Conservation (phyloP, 2,329 filamentous ascomycete species). For the Hypoxylon sp. region DNA sequence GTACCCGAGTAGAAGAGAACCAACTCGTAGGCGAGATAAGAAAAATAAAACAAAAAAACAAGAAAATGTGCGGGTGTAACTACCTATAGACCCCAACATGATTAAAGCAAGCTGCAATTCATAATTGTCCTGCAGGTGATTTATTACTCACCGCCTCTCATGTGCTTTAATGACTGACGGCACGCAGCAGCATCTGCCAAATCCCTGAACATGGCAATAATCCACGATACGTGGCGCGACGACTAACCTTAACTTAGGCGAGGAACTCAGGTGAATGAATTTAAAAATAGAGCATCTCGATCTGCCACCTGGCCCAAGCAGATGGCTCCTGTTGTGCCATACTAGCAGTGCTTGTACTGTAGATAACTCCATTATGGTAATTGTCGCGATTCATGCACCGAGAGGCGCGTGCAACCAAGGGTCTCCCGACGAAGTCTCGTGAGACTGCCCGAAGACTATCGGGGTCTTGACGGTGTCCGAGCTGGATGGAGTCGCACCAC, state of each 20-base stretch:
- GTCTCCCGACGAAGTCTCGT: constrained; percentile 38
- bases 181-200: constrained; percentile 48
- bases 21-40: neutral
- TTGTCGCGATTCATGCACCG: constrained; percentile 19
- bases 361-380: constrained; percentile 5
- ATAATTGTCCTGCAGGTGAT: constrained; percentile 43
- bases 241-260: constrained; percentile 23
- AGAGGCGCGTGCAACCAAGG: constrained; percentile 22
- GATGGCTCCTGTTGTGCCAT: constrained; percentile 33
- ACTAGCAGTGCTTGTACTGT: neutral
- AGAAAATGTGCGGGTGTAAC: constrained; percentile 23
- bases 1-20: neutral
- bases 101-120: constrained; percentile 39
- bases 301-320: constrained; percentile 25
- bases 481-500: constrained; percentile 26
- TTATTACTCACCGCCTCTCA: constrained; percentile 52
- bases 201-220: constrained; percentile 41
- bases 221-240: constrained; percentile 49
- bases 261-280: constrained; percentile 28
- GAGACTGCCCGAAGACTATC: constrained; percentile 37
- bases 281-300: constrained; percentile 38
- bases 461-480: constrained; percentile 30
- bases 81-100: constrained; percentile 26
- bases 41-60: constrained; percentile 21
- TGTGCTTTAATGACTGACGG: constrained; percentile 45